These are phyloP conservation scores for Priceomyces fermenticarens DNA, from an alignment of 805 yeast species.

Conservation along the genomic window DNA sequence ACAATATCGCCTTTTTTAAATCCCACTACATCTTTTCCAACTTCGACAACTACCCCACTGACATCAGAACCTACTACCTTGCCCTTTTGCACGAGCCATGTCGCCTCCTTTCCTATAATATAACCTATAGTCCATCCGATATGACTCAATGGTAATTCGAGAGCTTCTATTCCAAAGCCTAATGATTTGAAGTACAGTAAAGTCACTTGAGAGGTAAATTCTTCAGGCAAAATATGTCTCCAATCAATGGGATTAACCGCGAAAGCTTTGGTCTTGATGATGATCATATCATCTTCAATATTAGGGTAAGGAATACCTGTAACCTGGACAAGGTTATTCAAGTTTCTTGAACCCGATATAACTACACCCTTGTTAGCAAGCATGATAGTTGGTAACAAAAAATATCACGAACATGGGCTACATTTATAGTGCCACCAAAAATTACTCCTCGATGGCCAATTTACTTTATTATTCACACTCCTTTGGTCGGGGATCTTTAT, in stretches of 20 bases:
- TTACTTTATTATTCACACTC: too few species aligned
- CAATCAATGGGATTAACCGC: constrained; percentile 69
- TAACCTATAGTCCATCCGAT: constrained; percentile 5
- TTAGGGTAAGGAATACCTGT: constrained; percentile 5
- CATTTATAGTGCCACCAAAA: too few species aligned
- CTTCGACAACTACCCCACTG: constrained; percentile 18
- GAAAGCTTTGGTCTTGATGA: constrained; percentile 48
- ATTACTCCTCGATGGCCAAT: too few species aligned
- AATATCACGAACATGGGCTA: too few species aligned
- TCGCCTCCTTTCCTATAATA: constrained; percentile 4
- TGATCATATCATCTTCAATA: constrained; percentile 28
- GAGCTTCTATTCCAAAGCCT: constrained; percentile 4
- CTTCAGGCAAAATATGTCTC: constrained; percentile 46
- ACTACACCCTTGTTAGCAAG: constrained; percentile 8
- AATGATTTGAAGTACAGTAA: constrained; percentile 12
- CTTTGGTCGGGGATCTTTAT: too few species aligned
- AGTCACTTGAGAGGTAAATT: constrained; percentile 14
- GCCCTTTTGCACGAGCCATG: constrained; percentile 5
- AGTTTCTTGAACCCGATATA: constrained; percentile 8
- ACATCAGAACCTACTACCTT: constrained; percentile 15
- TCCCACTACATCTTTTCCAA: constrained; percentile 17
- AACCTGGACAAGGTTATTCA: constrained; percentile 4
- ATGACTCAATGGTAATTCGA: constrained; percentile 1
- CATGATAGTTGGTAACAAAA: constrained; percentile 1
- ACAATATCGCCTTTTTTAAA: constrained; percentile 18